These are phyloP conservation scores for Quercus dentata DNA, from an alignment of 306 rosid species.

Conservation along the genomic window DNA sequence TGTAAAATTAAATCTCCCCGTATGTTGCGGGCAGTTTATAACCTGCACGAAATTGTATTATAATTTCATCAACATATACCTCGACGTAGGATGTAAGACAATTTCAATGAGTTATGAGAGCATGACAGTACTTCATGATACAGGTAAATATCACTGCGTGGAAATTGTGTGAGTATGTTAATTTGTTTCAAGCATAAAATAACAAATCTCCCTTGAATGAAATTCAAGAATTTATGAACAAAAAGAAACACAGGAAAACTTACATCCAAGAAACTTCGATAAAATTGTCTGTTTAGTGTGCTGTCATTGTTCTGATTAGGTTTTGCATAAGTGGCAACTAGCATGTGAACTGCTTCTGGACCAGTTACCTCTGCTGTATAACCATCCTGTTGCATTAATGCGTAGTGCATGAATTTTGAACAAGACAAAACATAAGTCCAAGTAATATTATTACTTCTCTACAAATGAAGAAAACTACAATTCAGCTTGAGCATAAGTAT, in stretches of 20 bases:
- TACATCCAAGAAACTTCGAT: constrained; percentile 66
- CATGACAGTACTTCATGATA: too few relatives aligned
- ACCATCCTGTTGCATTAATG: constrained; percentile 65
- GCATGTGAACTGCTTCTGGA: constrained; percentile 58
- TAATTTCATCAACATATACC: background rate
- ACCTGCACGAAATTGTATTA: constrained; percentile 17
- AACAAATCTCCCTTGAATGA: too few relatives aligned
- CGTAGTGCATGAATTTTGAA: background rate
- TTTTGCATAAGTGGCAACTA: constrained; percentile 86
- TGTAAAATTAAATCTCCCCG: constrained; percentile 78
- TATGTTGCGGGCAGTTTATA: constrained; percentile 39
- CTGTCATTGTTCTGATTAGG: constrained; percentile 44
- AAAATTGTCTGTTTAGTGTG: constrained; percentile 68
- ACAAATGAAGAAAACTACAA: background rate
- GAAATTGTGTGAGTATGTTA: too few relatives aligned
- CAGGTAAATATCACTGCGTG: too few relatives aligned
- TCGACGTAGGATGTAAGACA: background rate
- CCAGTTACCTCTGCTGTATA: constrained; percentile 66
- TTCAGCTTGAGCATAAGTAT: too few relatives aligned
- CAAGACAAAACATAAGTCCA: background rate
- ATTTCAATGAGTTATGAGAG: too few relatives aligned
- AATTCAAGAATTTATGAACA: background rate
- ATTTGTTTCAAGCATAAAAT: too few relatives aligned
- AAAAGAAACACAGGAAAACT: constrained; percentile 8
- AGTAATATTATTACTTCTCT: background rate